Evolutionary conservation across 768 basidiomycete species (phyloP).

Genomic region (Lentinula aciculospora): DNA sequence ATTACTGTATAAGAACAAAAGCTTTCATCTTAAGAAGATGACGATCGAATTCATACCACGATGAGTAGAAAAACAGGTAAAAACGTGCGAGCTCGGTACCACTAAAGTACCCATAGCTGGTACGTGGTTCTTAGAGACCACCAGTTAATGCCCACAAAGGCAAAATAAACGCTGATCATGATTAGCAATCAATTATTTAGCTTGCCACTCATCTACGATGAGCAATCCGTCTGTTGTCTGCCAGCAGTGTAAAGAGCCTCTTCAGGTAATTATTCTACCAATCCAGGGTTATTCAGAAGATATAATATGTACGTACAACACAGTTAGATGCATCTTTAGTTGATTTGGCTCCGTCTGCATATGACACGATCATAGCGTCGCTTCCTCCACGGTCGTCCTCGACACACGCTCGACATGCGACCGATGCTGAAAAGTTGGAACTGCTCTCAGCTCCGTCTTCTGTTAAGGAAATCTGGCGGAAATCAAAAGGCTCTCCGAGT

Average conservation of each 20-base stretch:
- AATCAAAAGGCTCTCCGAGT: conserved; percentile 35
- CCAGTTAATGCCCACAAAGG: not conserved
- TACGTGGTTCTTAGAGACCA: no score
- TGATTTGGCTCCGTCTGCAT: conserved; percentile 79
- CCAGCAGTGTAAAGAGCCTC: conserved; percentile 88
- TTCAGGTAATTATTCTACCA: conserved; percentile 49
- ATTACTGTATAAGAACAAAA: not conserved
- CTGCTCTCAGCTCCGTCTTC: conserved; percentile 43
- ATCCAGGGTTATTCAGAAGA: conserved; percentile 9
- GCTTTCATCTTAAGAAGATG: not conserved
- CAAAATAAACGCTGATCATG: not conserved
- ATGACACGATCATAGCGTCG: conserved; percentile 75
- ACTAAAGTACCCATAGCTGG: no score
- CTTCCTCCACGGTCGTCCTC: conserved; percentile 39
- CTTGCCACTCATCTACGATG: conserved; percentile 24
- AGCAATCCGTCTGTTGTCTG: conserved; percentile 42
- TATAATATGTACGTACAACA: not conserved
- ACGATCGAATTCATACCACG: not conserved
- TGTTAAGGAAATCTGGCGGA: conserved; percentile 61
- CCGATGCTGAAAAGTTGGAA: conserved; percentile 40
- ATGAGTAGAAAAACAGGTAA: no score
- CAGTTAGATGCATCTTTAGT: conserved; percentile 89
- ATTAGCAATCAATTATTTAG: not conserved
- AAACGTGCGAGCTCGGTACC: not conserved
- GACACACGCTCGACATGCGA: conserved; percentile 27